Conservation (phyloP, 73 alveolate genomes). For the Symbiodinium natans region DNA sequence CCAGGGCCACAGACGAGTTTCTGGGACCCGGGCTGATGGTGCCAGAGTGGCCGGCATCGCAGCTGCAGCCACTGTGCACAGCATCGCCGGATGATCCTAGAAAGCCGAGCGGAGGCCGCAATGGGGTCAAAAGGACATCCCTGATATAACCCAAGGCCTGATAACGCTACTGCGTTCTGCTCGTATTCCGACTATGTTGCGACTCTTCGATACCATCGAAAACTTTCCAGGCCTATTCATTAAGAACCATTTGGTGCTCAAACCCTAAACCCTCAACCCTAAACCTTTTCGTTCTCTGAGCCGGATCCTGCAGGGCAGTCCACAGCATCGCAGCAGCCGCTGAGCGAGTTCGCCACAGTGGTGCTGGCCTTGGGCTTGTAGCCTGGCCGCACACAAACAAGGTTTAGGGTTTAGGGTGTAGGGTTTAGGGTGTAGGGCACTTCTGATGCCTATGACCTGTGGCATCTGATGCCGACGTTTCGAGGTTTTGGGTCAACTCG, state of each 20-base stretch:
- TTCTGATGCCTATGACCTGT: too few species aligned
- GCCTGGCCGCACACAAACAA: not conserved
- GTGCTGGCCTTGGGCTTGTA: slow-evolving; percentile 53
- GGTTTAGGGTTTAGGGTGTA: not conserved
- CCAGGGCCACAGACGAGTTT: too few species aligned
- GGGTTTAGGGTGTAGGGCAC: not conserved
- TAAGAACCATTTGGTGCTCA: too few species aligned
- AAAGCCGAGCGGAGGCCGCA: too few species aligned
- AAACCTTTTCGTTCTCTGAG: too few species aligned
- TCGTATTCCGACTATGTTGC: not conserved
- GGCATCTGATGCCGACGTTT: too few species aligned
- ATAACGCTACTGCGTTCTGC: too few species aligned
- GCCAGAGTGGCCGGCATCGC: slow-evolving; percentile 75
- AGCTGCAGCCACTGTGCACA: slow-evolving; percentile 66
- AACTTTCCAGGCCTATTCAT: too few species aligned
- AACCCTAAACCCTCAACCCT: too few species aligned
- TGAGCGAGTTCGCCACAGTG: slow-evolving; percentile 19
- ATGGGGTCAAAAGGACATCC: too few species aligned
- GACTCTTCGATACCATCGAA: not conserved
- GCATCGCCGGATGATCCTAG: slow-evolving; percentile 6
- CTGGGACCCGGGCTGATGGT: slow-evolving; percentile 65
- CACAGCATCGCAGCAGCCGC: slow-evolving; percentile 70
- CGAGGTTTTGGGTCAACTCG: too few species aligned
- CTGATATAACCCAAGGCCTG: too few species aligned
- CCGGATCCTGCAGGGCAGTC: slow-evolving; percentile 50